Conservation (phyloP, 371 early-diverging fungal genomes). For the Dipsacomyces acuminosporus region DNA sequence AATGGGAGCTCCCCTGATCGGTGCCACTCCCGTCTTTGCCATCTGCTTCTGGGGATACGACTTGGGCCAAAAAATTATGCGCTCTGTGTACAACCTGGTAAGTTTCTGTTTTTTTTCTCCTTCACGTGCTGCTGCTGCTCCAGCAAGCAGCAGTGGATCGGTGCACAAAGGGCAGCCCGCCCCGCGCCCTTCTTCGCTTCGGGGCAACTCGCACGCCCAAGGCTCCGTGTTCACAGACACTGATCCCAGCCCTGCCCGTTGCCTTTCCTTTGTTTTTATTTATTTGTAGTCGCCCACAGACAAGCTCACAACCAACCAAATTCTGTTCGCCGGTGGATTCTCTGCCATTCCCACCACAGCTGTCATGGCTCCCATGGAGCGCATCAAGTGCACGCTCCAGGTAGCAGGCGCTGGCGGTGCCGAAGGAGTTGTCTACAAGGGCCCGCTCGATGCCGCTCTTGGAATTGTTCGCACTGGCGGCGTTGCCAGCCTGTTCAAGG, state of each 20-base stretch:
- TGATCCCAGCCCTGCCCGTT: too few relatives aligned
- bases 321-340: conserved; percentile 90
- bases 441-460: conserved; percentile 72
- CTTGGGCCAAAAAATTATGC: conserved; percentile 57
- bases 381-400: conserved; percentile 93
- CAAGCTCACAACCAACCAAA: conserved; percentile 67
- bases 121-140: too few relatives aligned
- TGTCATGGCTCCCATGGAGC: conserved; percentile 90
- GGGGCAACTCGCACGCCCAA: too few relatives aligned
- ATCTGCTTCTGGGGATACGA: conserved; percentile 87
- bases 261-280: too few relatives aligned
- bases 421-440: conserved; percentile 74
- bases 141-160: too few relatives aligned
- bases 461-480: conserved; percentile 76
- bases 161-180: too few relatives aligned
- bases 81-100: conserved; percentile 33
- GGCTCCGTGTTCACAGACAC: too few relatives aligned
- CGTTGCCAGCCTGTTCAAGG: conserved; percentile 79
- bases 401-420: conserved; percentile 59
- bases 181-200: too few relatives aligned
- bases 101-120: too few relatives aligned
- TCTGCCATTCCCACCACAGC: conserved; percentile 93
- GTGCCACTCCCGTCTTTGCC: conserved; percentile 93
- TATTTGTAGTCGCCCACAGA: conserved; percentile 45
- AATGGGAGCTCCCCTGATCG: conserved; percentile 86